These are phyloP conservation scores for Cardamine chenopodiifolia DNA, from an alignment of 345 rosid species.

Conservation along the genomic window DNA sequence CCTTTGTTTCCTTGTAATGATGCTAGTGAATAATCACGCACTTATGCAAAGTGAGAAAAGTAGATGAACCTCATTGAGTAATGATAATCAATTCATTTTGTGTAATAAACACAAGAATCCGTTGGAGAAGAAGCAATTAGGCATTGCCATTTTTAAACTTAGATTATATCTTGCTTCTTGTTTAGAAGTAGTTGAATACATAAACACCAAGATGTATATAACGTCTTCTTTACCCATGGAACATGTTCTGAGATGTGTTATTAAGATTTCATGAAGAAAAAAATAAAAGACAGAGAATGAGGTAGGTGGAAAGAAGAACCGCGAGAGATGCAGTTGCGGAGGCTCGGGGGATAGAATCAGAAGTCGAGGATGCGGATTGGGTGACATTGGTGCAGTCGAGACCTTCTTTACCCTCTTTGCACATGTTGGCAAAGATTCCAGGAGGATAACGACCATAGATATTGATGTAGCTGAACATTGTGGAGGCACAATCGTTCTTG, in stretches of 20 bases:
- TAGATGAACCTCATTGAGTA: constrained; percentile 11
- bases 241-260: constrained; percentile 10
- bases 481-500: constrained; percentile 54
- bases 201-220: constrained; percentile 11
- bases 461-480: constrained; percentile 85
- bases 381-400: constrained; percentile 50
- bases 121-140: constrained; percentile 4
- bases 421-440: constrained; percentile 67
- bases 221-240: neutral
- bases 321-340: constrained; percentile 14
- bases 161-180: constrained; percentile 8
- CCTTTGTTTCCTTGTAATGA: constrained; percentile 17
- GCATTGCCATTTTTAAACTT: neutral
- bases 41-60: neutral
- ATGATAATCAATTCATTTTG: constrained; percentile 9
- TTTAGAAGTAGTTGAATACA: constrained; percentile 1
- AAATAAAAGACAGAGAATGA: constrained; percentile 32
- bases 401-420: constrained; percentile 61
- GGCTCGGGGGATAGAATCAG: constrained; percentile 28
- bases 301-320: constrained; percentile 31
- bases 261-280: neutral
- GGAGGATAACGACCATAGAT: constrained; percentile 74
- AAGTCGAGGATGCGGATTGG: constrained; percentile 13
- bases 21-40: constrained; percentile 12
- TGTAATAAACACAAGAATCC: constrained; percentile 16